A percentile compares a stretch with the other conserved stretches of the same genome.
Conservation (phyloP, 495 filamentous ascomycete species). For the Penicillium goetzii region DNA sequence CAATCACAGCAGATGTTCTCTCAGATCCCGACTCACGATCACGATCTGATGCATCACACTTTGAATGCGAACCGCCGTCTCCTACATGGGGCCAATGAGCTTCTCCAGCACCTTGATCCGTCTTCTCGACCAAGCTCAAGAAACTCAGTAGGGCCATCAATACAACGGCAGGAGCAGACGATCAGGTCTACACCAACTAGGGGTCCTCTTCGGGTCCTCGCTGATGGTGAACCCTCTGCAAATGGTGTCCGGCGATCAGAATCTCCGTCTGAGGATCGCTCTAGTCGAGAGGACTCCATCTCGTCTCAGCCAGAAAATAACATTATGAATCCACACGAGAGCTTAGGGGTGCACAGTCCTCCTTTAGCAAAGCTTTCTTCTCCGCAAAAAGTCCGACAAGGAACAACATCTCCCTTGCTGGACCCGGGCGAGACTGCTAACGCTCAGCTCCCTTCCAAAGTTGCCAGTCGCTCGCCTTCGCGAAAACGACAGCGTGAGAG, state of each 20-base stretch:
- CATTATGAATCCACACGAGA: not conserved
- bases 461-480: not conserved
- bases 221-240: constrained; percentile 1
- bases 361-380: not conserved
- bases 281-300: constrained; percentile 9
- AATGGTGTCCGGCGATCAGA: not conserved
- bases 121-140: not conserved
- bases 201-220: not conserved
- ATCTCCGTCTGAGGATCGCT: not conserved
- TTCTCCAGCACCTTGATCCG: constrained; percentile 17
- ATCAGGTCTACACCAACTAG: not conserved
- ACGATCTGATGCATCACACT: not conserved
- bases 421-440: not conserved
- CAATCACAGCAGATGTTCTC: constrained; percentile 26
- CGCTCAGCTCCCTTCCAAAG: not conserved
- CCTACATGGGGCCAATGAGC: constrained; percentile 7
- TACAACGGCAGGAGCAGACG: not conserved
- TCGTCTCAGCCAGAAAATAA: constrained; percentile 8
- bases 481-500: constrained; percentile 25
- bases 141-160: not conserved
- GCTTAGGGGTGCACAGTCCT: not conserved
- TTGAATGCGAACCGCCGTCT: not conserved
- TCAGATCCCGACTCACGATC: constrained; percentile 11
- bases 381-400: not conserved
- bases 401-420: not conserved